These are phyloP conservation scores for Solanum hybrid DNA, from an alignment of 305 asterid species.

Conservation along the genomic window DNA sequence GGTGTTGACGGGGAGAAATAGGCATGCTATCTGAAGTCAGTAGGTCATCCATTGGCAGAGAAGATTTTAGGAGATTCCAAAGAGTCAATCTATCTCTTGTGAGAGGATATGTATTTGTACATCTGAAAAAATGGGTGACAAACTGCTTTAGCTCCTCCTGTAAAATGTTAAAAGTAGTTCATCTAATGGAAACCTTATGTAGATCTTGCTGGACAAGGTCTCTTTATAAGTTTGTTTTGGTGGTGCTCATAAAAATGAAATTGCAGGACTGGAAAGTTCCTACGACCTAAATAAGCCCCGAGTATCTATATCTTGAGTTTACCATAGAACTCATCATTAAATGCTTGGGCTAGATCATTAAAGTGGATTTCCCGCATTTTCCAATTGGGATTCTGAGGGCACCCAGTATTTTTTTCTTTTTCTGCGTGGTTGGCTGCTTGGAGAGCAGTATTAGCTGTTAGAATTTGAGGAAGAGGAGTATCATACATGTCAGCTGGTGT, in stretches of 20 bases:
- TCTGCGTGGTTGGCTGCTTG: neutral
- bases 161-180: neutral
- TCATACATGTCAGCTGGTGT: neutral
- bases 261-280: neutral
- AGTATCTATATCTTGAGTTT: neutral
- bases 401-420: neutral
- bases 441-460: neutral
- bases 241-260: neutral
- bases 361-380: neutral
- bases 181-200: neutral
- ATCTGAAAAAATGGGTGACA: neutral
- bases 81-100: neutral
- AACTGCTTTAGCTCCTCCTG: neutral
- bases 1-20: neutral
- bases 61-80: neutral
- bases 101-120: neutral
- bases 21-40: neutral
- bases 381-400: neutral
- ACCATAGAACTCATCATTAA: neutral
- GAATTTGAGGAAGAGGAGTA: neutral
- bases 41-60: neutral
- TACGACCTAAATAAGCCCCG: neutral
- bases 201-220: neutral
- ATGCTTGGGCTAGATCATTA: neutral
- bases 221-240: neutral